Conservation (phyloP, 805 yeast species). For the Pichia nakasei region DNA sequence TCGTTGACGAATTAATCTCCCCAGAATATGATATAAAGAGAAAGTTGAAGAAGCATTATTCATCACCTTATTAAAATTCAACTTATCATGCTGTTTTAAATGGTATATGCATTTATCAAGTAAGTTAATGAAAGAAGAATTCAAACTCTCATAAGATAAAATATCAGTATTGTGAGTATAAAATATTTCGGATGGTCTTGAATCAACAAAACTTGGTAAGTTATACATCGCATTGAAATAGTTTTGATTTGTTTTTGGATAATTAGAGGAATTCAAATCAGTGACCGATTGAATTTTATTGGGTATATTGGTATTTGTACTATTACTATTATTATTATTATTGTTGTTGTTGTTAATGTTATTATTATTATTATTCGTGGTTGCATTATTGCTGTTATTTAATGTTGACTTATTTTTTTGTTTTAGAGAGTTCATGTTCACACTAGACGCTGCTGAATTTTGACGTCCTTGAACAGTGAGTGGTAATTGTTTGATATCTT, state of each 20-base stretch:
- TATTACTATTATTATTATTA: too few relatives aligned
- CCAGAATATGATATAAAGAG: constrained; percentile 43
- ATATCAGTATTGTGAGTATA: constrained; percentile 55
- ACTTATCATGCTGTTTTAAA: constrained; percentile 40
- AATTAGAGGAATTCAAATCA: neutral
- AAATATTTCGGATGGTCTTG: constrained; percentile 25
- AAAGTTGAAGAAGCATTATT: constrained; percentile 45
- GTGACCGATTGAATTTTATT: neutral
- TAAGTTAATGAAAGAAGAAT: constrained; percentile 38
- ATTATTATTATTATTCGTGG: too few relatives aligned
- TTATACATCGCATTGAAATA: neutral
- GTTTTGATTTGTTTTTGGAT: neutral
- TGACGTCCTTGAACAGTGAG: constrained; percentile 15
- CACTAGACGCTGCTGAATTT: neutral
- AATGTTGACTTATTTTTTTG: neutral
- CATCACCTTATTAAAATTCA: constrained; percentile 45
- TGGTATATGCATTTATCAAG: constrained; percentile 43
- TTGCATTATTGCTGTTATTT: too few relatives aligned
- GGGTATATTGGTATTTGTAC: neutral
- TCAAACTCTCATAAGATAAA: constrained; percentile 49
- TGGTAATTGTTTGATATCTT: constrained; percentile 18
- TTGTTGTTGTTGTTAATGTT: too few relatives aligned
- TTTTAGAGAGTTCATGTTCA: neutral
- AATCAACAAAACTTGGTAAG: constrained; percentile 1
- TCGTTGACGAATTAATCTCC: constrained; percentile 46